These are phyloP conservation scores for Millerago galiae DNA, from an alignment of 805 yeast genomes.

Conservation along the genomic window DNA sequence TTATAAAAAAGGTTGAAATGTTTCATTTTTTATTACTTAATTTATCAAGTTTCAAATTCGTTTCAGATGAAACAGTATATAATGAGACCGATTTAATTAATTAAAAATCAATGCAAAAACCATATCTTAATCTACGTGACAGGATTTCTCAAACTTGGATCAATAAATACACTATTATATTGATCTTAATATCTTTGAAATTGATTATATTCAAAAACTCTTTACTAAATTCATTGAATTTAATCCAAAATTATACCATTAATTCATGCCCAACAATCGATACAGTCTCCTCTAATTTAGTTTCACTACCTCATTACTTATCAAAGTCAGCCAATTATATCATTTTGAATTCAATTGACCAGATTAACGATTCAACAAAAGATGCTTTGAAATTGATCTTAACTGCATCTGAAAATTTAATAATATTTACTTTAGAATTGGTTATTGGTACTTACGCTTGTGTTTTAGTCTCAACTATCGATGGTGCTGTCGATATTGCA, in stretches of 20 bases:
- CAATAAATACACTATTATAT: slow-evolving; percentile 53
- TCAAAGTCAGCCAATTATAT: slow-evolving; percentile 49
- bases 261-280: slow-evolving; percentile 45
- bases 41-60: too few species aligned
- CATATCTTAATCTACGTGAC: slow-evolving; percentile 45
- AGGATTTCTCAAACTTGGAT: slow-evolving; percentile 59
- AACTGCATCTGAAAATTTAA: slow-evolving; percentile 50
- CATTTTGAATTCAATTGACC: slow-evolving; percentile 40
- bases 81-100: too few species aligned
- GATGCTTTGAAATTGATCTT: slow-evolving; percentile 40
- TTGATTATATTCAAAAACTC: slow-evolving; percentile 49
- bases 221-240: slow-evolving; percentile 35
- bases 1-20: too few species aligned
- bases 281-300: slow-evolving; percentile 24
- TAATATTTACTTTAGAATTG: slow-evolving; percentile 62
- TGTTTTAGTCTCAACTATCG: slow-evolving; percentile 64
- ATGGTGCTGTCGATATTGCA: slow-evolving; percentile 67
- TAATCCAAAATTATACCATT: slow-evolving; percentile 33
- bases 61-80: too few species aligned
- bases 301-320: slow-evolving; percentile 51
- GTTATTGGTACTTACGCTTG: slow-evolving; percentile 86
- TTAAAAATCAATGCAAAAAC: slow-evolving; percentile 10
- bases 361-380: slow-evolving; percentile 41
- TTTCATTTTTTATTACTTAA: too few species aligned
- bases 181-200: slow-evolving; percentile 53